A percentile compares a stretch with the other conserved stretches of the same genome.
These are phyloP conservation scores for Zea luxurians DNA, from an alignment of 176 grass and related monocot species.

Conservation along the genomic window DNA sequence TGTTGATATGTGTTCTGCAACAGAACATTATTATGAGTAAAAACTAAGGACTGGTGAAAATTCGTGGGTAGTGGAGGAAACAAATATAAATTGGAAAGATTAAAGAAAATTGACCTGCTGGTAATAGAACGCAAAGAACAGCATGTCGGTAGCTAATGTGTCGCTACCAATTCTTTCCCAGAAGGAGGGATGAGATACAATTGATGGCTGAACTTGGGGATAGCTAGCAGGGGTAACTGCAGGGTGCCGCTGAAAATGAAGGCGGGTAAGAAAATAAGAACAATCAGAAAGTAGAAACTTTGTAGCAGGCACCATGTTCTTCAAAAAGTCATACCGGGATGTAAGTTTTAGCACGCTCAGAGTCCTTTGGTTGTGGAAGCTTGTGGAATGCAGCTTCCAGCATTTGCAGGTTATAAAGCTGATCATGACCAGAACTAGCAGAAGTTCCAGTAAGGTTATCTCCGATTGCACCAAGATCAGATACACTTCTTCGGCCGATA, in stretches of 20 bases:
- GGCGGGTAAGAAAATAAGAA: conserved; percentile 28
- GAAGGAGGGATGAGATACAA: conserved; percentile 81
- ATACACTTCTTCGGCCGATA: conserved; percentile 87
- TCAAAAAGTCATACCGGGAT: conserved; percentile 54
- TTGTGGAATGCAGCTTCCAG: conserved; percentile 87
- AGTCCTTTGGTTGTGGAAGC: conserved; percentile 93
- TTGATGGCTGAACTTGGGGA: conserved; percentile 83
- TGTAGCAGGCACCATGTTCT: background rate
- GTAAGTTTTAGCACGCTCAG: conserved; percentile 78
- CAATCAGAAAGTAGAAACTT: background rate
- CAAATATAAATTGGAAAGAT: background rate
- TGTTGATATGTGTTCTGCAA: conserved; percentile 89
- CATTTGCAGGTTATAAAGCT: conserved; percentile 84
- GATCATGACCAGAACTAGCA: conserved; percentile 65
- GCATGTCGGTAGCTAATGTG: conserved; percentile 75
- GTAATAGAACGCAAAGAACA: conserved; percentile 99
- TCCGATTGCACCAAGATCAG: conserved; percentile 82
- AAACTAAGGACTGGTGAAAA: conserved; percentile 7
- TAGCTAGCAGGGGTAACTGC: conserved; percentile 66
- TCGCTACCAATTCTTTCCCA: conserved; percentile 88
- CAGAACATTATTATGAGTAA: conserved; percentile 15
- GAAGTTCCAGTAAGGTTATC: conserved; percentile 67
- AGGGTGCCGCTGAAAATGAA: conserved; percentile 77
- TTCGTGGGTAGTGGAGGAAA: background rate
- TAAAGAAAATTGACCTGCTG: conserved; percentile 62